Conservation (phyloP, 768 basidiomycete species). For the Mycena crocata region DNA sequence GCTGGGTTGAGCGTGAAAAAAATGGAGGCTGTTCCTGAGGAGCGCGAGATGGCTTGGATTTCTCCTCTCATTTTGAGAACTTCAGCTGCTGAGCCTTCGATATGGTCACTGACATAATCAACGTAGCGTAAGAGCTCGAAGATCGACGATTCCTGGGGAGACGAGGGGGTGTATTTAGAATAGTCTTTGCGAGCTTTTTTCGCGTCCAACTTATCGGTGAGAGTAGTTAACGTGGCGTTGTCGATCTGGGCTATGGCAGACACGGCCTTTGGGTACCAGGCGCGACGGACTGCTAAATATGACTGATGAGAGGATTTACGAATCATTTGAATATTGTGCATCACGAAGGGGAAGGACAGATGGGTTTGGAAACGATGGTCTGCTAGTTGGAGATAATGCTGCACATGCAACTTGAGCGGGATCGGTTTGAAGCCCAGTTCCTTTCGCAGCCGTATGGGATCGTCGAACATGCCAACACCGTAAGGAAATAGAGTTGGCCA, state of each 20-base stretch:
- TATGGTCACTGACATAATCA: no score
- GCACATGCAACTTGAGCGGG: background rate
- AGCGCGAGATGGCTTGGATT: constrained; percentile 27
- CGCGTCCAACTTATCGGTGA: background rate
- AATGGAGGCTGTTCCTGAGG: constrained; percentile 25
- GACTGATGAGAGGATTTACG: no score
- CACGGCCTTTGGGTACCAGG: no score
- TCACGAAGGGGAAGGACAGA: constrained; percentile 25
- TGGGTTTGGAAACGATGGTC: constrained; percentile 29
- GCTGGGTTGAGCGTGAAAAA: constrained; percentile 39
- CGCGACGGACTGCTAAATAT: no score
- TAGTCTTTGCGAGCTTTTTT: constrained; percentile 18
- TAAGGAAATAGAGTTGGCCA: no score
- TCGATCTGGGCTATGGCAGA: no score
- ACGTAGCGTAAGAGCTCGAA: constrained; percentile 33
- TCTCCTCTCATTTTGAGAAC: constrained; percentile 29
- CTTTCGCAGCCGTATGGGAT: constrained; percentile 13
- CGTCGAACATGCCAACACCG: no score
- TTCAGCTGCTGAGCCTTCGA: constrained; percentile 30
- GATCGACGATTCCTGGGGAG: constrained; percentile 21
- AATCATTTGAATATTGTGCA: constrained; percentile 28
- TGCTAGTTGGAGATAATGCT: constrained; percentile 4
- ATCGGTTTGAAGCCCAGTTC: background rate
- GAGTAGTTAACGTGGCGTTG: background rate
- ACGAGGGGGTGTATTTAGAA: constrained; percentile 2